These are phyloP conservation scores for Apiotrichum veenhuisii DNA, from an alignment of 1,284 basidiomycete species.

Conservation along the genomic window DNA sequence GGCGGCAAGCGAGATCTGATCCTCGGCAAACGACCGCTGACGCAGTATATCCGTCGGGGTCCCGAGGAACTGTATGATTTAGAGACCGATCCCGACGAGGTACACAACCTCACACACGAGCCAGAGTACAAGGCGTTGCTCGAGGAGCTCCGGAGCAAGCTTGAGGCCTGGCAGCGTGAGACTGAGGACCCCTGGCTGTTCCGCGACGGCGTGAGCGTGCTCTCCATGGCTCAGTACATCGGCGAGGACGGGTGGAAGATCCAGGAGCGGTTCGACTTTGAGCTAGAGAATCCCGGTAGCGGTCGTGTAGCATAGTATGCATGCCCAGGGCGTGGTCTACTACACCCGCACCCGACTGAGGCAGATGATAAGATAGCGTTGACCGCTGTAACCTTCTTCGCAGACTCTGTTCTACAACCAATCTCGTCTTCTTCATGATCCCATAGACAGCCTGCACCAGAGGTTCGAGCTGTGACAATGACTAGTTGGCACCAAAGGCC, in stretches of 20 bases:
- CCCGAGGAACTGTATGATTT: constrained; percentile 27
- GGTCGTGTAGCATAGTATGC: too few species aligned
- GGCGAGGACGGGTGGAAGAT: constrained; percentile 2
- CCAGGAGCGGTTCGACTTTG: constrained; percentile 11
- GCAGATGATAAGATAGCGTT: too few species aligned
- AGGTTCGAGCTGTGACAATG: too few species aligned
- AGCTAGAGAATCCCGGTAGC: constrained; percentile 7
- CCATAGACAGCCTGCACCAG: too few species aligned
- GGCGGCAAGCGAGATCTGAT: constrained; percentile 1
- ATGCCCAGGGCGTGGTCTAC: too few species aligned
- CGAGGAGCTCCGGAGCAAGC: constrained; percentile 4
- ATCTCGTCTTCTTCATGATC: too few species aligned
- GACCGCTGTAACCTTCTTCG: too few species aligned
- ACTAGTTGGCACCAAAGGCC: too few species aligned
- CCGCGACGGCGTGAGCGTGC: constrained; percentile 18
- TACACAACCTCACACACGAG: constrained; percentile 22
- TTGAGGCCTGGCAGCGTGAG: constrained; percentile 23
- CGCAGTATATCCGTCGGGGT: constrained; percentile 18
- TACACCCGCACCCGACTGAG: too few species aligned
- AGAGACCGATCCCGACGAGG: constrained; percentile 23
- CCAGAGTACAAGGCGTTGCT: constrained; percentile 9
- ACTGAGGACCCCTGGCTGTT: constrained; percentile 24
- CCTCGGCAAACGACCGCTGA: constrained; percentile 18
- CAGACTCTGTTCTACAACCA: too few species aligned
- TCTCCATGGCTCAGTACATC: constrained; percentile 12